phyloP scores from a whole-genome alignment of 2,329 filamentous ascomycete species.

The Fusarium buharicum region DNA sequence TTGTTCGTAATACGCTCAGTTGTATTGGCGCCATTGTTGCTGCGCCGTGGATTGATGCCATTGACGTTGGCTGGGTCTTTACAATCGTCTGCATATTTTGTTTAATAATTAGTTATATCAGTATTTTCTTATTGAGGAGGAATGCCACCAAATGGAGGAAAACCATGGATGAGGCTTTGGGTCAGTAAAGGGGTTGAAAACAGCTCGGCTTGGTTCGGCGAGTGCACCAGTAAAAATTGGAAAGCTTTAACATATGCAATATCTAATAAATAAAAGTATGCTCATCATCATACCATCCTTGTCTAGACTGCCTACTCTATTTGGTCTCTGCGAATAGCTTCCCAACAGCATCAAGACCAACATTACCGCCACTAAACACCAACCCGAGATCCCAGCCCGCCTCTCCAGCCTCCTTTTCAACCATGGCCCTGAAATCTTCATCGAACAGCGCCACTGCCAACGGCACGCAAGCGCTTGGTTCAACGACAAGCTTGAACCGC shows the following conservation, averaged over 20 bases:
- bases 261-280: not conserved
- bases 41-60: slow-evolving; percentile 74
- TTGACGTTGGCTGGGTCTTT: slow-evolving; percentile 81
- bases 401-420: slow-evolving; percentile 75
- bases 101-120: slow-evolving; percentile 65
- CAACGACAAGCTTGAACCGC: slow-evolving; percentile 88
- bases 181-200: slow-evolving; percentile 30
- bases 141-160: slow-evolving; percentile 72
- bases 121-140: slow-evolving; percentile 70
- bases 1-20: slow-evolving; percentile 80
- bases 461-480: slow-evolving; percentile 87
- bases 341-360: slow-evolving; percentile 64
- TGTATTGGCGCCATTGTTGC: slow-evolving; percentile 77
- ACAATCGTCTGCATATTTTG: slow-evolving; percentile 66
- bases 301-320: not conserved
- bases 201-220: not conserved
- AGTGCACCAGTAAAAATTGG: too few species aligned
- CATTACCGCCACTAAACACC: slow-evolving; percentile 70
- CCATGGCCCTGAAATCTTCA: slow-evolving; percentile 79
- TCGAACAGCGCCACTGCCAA: slow-evolving; percentile 86
- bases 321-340: slow-evolving; percentile 56
- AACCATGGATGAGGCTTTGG: slow-evolving; percentile 65
- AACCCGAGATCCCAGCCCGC: slow-evolving; percentile 77
- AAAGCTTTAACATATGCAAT: not conserved
- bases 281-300: not conserved